Percentiles rank a stretch among this genome's conserved stretches.
phyloP scores from a whole-genome alignment of 306 rosid genomes.

The Neltuma alba region DNA sequence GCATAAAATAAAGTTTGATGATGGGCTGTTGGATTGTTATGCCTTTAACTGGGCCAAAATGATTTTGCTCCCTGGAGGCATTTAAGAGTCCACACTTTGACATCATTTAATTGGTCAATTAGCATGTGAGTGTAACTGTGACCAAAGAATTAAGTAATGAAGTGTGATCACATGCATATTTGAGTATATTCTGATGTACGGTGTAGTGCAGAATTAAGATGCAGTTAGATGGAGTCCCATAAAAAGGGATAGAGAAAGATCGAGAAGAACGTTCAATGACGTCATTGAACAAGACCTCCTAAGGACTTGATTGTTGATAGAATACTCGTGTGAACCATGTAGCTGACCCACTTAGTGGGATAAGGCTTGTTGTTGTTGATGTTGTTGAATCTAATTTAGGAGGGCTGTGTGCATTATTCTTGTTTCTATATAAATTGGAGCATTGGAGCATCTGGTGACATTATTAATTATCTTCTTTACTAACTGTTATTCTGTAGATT shows the following conservation, averaged over 20 bases:
- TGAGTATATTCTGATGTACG: background rate
- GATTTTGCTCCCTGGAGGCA: background rate
- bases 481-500: constrained; percentile 14
- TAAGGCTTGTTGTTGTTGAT: no score
- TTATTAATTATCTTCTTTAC: background rate
- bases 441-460: constrained; percentile 10
- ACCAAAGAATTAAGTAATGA: background rate
- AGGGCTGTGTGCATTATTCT: constrained; percentile 16
- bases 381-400: no score
- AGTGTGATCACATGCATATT: background rate
- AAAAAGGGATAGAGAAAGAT: no score
- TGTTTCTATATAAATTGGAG: constrained; percentile 33
- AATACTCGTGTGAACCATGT: no score
- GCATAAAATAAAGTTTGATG: background rate
- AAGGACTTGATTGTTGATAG: no score
- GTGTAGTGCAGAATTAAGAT: background rate
- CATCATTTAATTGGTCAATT: background rate
- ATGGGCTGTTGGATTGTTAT: background rate
- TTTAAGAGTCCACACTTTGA: background rate
- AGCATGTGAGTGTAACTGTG: background rate
- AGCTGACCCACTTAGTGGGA: no score
- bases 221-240: background rate
- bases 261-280: no score
- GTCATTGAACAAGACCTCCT: no score
- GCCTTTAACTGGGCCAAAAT: background rate